A percentile compares a stretch with the other conserved stretches of the same genome.
Conservation (phyloP, 768 basidiomycete species). For the Cyathus striatus region DNA sequence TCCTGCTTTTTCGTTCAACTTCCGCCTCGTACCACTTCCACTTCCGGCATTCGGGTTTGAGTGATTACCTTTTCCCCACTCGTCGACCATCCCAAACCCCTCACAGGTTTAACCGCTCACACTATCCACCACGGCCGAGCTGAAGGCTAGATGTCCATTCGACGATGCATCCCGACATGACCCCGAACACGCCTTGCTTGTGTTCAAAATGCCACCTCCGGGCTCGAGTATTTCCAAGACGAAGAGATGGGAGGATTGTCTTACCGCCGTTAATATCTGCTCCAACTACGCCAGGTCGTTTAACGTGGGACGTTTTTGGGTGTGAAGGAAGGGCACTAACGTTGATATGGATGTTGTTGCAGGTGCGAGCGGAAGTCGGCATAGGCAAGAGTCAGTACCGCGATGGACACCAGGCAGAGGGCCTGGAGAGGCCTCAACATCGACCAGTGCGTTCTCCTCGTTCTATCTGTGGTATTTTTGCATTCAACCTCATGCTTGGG, state of each 20-base stretch:
- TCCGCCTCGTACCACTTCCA: too few relatives aligned
- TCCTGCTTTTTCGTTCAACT: too few relatives aligned
- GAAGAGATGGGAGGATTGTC: constrained; percentile 17
- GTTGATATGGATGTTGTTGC: background rate
- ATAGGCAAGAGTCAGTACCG: too few relatives aligned
- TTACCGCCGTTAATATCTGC: constrained; percentile 14
- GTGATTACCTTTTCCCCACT: too few relatives aligned
- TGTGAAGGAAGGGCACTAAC: background rate
- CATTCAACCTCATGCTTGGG: too few relatives aligned
- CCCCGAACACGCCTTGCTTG: constrained; percentile 5
- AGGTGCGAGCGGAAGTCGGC: background rate
- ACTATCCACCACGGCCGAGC: too few relatives aligned
- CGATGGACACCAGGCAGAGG: background rate
- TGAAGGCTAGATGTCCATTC: too few relatives aligned
- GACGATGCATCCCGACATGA: background rate
- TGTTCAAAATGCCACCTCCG: constrained; percentile 17
- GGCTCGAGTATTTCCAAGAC: constrained; percentile 14
- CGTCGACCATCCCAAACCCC: too few relatives aligned
- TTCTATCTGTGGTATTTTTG: too few relatives aligned
- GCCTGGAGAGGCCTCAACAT: background rate
- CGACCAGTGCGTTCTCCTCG: too few relatives aligned
- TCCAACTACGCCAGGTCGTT: background rate
- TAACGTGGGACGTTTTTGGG: background rate
- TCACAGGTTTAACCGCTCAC: too few relatives aligned
- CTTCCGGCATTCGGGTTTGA: too few relatives aligned